A percentile compares a stretch with the other conserved stretches of the same genome.
phyloP scores from a whole-genome alignment of 106 monocot genomes.

The Acorus calamus region DNA sequence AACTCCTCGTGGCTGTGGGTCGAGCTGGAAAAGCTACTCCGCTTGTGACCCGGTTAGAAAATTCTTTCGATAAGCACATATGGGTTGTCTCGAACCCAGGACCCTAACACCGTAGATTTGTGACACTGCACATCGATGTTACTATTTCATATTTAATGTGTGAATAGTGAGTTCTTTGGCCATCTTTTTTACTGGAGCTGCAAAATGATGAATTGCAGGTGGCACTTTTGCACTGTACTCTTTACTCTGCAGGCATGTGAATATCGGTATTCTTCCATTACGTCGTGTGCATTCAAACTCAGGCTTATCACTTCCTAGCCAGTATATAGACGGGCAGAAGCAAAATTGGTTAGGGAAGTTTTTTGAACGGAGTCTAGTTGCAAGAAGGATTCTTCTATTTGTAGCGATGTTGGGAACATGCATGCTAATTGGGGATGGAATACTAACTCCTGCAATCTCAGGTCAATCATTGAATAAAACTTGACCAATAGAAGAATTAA shows the following conservation, averaged over 20 bases:
- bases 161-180: too few relatives aligned
- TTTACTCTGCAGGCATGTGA: constrained; percentile 53
- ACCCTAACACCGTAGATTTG: too few relatives aligned
- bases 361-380: constrained; percentile 41
- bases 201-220: constrained; percentile 28
- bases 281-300: constrained; percentile 7
- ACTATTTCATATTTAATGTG: too few relatives aligned
- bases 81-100: too few relatives aligned
- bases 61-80: too few relatives aligned
- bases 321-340: background rate
- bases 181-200: background rate
- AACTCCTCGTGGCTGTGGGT: too few relatives aligned
- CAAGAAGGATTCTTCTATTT: constrained; percentile 44
- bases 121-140: too few relatives aligned
- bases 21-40: too few relatives aligned
- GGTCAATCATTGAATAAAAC: constrained; percentile 14
- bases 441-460: constrained; percentile 84
- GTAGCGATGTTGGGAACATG: constrained; percentile 66
- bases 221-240: constrained; percentile 84
- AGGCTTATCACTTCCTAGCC: background rate
- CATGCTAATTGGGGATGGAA: constrained; percentile 91
- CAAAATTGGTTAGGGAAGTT: constrained; percentile 32
- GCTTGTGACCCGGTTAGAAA: too few relatives aligned
- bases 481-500: too few relatives aligned
- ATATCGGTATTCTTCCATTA: constrained; percentile 54